These are phyloP conservation scores for Solanum raphanifolium DNA, from an alignment of 257 asterid genomes.

Conservation along the genomic window DNA sequence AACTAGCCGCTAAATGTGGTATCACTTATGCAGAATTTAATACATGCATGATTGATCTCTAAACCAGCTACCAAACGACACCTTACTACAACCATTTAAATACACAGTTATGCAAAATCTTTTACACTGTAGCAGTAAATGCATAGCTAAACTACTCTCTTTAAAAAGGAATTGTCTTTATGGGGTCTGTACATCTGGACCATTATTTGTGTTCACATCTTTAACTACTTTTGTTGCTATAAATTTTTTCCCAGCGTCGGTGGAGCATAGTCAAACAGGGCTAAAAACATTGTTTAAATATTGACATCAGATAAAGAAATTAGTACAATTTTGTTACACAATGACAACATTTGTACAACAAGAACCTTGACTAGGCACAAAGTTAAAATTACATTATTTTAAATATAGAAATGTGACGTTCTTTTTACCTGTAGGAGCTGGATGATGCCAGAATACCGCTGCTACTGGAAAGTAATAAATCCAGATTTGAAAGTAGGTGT, in stretches of 20 bases:
- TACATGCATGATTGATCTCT: not conserved
- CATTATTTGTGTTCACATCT: not conserved
- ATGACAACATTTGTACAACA: conserved; percentile 5
- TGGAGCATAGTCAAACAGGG: not conserved
- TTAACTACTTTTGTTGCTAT: not conserved
- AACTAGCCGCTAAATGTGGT: not conserved
- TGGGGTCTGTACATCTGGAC: not conserved
- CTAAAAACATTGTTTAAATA: not conserved
- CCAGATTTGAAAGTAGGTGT: conserved; percentile 71
- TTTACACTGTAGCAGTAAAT: not conserved
- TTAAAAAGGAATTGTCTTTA: not conserved
- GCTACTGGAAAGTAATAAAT: conserved; percentile 68
- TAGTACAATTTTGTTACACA: not conserved
- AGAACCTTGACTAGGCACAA: conserved; percentile 11
- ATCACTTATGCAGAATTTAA: not conserved
- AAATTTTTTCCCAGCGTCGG: not conserved
- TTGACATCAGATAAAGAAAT: not conserved
- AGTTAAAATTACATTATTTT: not conserved
- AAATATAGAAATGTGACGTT: not conserved
- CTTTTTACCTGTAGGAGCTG: conserved; percentile 45
- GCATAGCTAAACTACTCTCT: not conserved
- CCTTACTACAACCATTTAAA: not conserved
- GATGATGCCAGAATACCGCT: conserved; percentile 64
- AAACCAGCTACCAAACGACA: not conserved
- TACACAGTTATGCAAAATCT: not conserved